Evolutionary conservation across 441 rosid species (phyloP), one percentile per base, ranked within the genome.

Genomic region (Pelargonium fulgidum): DNA sequence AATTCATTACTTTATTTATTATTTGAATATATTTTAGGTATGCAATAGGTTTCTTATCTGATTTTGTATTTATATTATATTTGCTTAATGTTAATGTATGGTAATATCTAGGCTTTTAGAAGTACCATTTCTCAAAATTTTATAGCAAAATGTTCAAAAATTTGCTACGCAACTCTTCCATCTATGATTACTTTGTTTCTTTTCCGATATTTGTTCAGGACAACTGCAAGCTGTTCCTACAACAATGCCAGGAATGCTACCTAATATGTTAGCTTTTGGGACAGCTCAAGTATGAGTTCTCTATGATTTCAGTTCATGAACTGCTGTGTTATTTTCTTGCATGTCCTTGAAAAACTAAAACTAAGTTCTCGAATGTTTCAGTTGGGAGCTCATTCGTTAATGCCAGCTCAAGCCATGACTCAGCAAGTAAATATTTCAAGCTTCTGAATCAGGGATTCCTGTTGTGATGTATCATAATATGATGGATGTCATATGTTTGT

Each of bases 341-440:
- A 13, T 14, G 22, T 54, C 61, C 61, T 14, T 54, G 6, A 16
- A 54, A 16, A 4, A 11, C 61, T 54, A 12, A 54, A 54, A 54
- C 61, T 54, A 16, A 16, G 17, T 16, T 54, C 61, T 54, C 19
- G 24, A 14, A 16, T 14, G 73, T 61, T 6, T 50, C 73, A 74
- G 75, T 65, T 78, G 52, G 78, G 81, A 20, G 69, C 76, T 68
- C 70, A 74, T 24, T 77, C 81, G 11, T 9, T 78, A 36, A 74
- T 78, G 78, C 81, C 81, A 4, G 70, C 67, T 22, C 81, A 78
- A 62, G 78, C 76, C 54, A 78, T 78, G 81, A 78, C 81, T 19
- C 81, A 78, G 66, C 81, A 78, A 75, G 78, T 78, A 47, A 47
- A 61, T 26, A 20, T 17, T 19, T 19, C 2, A 3, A 33, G 39